Conservation (phyloP, 257 asterid genomes). For the Datura wrightii region DNA sequence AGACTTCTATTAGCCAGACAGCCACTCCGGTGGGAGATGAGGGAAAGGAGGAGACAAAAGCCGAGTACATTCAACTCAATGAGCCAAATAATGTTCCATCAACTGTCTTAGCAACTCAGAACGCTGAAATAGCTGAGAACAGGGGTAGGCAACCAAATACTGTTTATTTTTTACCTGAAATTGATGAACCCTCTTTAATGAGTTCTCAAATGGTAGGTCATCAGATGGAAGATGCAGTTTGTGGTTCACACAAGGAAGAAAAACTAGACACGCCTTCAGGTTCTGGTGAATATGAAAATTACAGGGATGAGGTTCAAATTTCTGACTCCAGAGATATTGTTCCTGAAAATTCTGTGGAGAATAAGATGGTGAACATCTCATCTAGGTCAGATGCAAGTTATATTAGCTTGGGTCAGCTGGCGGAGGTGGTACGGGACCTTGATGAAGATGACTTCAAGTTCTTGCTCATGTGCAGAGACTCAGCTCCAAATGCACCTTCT, state of each 20-base stretch:
- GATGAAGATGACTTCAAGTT: conserved; percentile 67
- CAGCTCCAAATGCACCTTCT: conserved; percentile 39
- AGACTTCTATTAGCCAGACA: conserved; percentile 41
- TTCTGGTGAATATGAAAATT: conserved; percentile 45
- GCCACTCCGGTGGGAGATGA: conserved; percentile 42
- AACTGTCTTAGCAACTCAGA: conserved; percentile 36
- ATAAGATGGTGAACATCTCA: conserved; percentile 61
- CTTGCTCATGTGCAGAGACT: conserved; percentile 61
- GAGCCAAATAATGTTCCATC: conserved; percentile 44
- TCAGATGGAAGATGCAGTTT: conserved; percentile 42
- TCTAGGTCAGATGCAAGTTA: conserved; percentile 59
- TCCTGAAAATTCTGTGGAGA: conserved; percentile 44
- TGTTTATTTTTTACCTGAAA: conserved; percentile 42
- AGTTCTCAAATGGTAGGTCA: conserved; percentile 45
- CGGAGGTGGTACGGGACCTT: conserved; percentile 65
- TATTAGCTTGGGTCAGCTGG: conserved; percentile 76
- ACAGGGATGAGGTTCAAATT: conserved; percentile 44
- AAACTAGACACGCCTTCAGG: conserved; percentile 38
- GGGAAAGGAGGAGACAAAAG: conserved; percentile 40
- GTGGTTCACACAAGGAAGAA: conserved; percentile 47
- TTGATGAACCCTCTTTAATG: conserved; percentile 37
- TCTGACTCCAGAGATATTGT: conserved; percentile 39
- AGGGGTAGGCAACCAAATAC: conserved; percentile 38
- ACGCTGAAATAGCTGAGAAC: conserved; percentile 48
- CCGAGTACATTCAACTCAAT: conserved; percentile 42